Evolutionary conservation across 2,329 filamentous ascomycete genomes (phyloP).

Genomic region (Diaporthe sp.): DNA sequence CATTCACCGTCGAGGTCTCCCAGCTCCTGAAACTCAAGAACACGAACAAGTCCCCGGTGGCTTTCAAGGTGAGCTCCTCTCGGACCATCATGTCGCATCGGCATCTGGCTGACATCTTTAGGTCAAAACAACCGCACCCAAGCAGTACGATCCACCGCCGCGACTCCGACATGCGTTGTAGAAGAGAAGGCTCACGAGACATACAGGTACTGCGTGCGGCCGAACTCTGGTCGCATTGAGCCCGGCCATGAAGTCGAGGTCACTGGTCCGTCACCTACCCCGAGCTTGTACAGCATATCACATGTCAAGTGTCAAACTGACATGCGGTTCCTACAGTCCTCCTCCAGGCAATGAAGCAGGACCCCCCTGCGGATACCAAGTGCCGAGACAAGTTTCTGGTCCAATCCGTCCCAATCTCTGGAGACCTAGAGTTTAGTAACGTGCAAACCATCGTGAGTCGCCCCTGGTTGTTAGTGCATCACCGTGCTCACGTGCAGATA

Average conservation of each 20-base stretch:
- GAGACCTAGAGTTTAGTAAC: conserved; percentile 85
- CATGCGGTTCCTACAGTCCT: conserved; percentile 71
- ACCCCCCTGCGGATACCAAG: conserved; percentile 85
- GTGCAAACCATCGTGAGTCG: conserved; percentile 80
- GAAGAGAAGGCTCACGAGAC: conserved; percentile 38
- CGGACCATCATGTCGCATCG: neutral
- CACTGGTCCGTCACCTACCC: conserved; percentile 69
- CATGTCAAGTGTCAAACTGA: conserved; percentile 24
- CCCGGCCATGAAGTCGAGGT: conserved; percentile 91
- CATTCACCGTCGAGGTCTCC: conserved; percentile 74
- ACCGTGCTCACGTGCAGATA: conserved; percentile 25
- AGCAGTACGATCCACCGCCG: conserved; percentile 78
- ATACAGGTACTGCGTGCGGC: conserved; percentile 92
- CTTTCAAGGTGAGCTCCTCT: conserved; percentile 72
- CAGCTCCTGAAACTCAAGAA: conserved; percentile 75
- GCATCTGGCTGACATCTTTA: conserved; percentile 53
- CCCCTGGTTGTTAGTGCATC: neutral
- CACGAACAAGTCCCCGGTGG: conserved; percentile 69
- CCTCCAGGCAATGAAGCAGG: conserved; percentile 97
- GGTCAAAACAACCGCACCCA: conserved; percentile 99
- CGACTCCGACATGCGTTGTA: conserved; percentile 35
- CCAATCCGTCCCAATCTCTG: conserved; percentile 85
- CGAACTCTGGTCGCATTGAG: conserved; percentile 96
- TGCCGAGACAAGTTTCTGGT: conserved; percentile 99
- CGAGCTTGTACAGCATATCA: neutral